Evolutionary conservation across 2,329 filamentous ascomycete genomes (phyloP).

Genomic region (Penicillium italicum): DNA sequence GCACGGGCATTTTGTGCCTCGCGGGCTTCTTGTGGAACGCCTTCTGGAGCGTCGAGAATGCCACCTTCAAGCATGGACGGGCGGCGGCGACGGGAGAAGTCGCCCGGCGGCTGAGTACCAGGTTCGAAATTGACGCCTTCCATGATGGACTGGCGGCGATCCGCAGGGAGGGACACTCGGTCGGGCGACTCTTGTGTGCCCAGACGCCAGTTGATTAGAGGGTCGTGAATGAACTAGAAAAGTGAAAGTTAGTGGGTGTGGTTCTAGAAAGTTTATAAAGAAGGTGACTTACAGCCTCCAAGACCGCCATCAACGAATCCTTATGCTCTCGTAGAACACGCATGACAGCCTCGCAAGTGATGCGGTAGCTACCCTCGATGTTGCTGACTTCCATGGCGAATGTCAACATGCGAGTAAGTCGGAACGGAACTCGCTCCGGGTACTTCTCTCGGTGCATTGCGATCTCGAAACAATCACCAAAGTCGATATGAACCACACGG

Average conservation of each 20-base stretch:
- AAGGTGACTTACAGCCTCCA: constrained; percentile 74
- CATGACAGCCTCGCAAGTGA: constrained; percentile 98
- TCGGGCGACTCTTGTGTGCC: constrained; percentile 59
- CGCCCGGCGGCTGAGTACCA: constrained; percentile 61
- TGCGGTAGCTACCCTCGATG: constrained; percentile 96
- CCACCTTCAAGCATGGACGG: constrained; percentile 65
- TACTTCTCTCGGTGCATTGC: constrained; percentile 99
- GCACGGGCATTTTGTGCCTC: constrained; percentile 93
- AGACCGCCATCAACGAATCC: constrained; percentile 94
- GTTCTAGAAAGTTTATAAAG: not conserved
- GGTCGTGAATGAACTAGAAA: constrained; percentile 91
- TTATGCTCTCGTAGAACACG: constrained; percentile 93
- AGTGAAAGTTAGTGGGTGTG: constrained; percentile 19
- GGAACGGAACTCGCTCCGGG: constrained; percentile 94
- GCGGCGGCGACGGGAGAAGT: constrained; percentile 62
- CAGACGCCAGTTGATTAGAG: constrained; percentile 95
- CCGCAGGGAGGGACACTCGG: constrained; percentile 57
- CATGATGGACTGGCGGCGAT: constrained; percentile 59
- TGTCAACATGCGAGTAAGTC: constrained; percentile 95
- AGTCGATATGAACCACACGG: constrained; percentile 98
- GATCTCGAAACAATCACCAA: constrained; percentile 98
- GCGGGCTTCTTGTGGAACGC: constrained; percentile 43
- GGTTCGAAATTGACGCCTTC: constrained; percentile 46
- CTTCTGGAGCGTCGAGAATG: constrained; percentile 43
- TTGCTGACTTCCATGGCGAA: constrained; percentile 99